Conservation (phyloP, 371 early-diverging fungal genomes). For the Fennellomyces sp. region DNA sequence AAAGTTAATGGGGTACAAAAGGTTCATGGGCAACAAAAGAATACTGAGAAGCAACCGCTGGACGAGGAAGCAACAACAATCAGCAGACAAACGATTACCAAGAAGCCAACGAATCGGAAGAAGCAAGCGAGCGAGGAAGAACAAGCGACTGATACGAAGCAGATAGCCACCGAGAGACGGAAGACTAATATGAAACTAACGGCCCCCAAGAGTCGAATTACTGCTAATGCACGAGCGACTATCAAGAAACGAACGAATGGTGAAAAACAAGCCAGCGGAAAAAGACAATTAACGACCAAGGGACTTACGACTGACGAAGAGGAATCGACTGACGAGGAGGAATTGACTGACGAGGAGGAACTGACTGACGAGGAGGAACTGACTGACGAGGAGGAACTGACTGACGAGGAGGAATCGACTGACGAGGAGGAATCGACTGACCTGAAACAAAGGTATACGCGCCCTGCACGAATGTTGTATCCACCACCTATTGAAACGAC, state of each 20-base stretch:
- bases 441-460: slow-evolving; percentile 12
- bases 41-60: too few relatives aligned
- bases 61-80: neutral
- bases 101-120: neutral
- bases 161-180: too few relatives aligned
- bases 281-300: neutral
- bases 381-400: slow-evolving; percentile 1
- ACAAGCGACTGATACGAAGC: too few relatives aligned
- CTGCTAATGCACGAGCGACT: neutral
- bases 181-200: neutral
- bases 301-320: slow-evolving; percentile 9
- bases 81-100: neutral
- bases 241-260: too few relatives aligned
- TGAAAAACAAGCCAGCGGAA: too few relatives aligned
- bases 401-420: slow-evolving; percentile 8
- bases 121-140: neutral
- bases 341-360: neutral
- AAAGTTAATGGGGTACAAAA: too few relatives aligned
- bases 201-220: neutral
- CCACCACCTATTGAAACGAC: too few relatives aligned
- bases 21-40: neutral
- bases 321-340: neutral
- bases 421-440: slow-evolving; percentile 48
- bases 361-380: slow-evolving; percentile 12
- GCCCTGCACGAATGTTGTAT: neutral